Evolutionary conservation across 768 basidiomycete species (phyloP).

Genomic region (Coprinopsis strossmayeri): DNA sequence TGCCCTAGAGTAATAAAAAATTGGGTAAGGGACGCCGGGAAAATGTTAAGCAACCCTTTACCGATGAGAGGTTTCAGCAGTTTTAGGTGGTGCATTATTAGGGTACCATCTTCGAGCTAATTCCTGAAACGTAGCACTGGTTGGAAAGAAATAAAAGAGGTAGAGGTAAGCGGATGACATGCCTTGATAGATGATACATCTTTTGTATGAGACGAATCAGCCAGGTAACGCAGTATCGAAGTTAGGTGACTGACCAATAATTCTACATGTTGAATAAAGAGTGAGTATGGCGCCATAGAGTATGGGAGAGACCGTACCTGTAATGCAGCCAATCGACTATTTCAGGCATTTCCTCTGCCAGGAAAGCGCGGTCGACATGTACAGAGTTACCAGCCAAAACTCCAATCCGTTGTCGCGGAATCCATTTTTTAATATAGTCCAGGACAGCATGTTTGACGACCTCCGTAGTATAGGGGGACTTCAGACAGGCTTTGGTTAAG

Average conservation of each 20-base stretch:
- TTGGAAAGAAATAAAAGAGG: neutral
- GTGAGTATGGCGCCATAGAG: neutral
- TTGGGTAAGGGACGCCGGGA: too few species aligned
- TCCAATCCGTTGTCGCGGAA: conserved; percentile 56
- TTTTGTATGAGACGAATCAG: conserved; percentile 20
- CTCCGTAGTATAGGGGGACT: conserved; percentile 57
- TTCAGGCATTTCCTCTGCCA: conserved; percentile 74
- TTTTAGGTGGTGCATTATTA: conserved; percentile 23
- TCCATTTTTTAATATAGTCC: conserved; percentile 79
- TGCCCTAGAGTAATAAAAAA: conserved; percentile 62
- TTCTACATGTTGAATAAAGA: too few species aligned
- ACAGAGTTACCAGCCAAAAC: conserved; percentile 87
- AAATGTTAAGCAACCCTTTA: too few species aligned
- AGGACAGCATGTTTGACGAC: conserved; percentile 57
- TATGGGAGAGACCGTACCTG: conserved; percentile 48
- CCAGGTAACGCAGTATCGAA: neutral
- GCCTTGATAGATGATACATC: conserved; percentile 86
- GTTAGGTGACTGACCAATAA: too few species aligned
- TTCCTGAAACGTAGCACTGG: conserved; percentile 50
- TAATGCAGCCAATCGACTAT: conserved; percentile 78
- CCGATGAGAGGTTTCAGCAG: conserved; percentile 50
- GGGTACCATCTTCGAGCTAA: conserved; percentile 68
- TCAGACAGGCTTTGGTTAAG: conserved; percentile 71
- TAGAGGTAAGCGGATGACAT: conserved; percentile 4
- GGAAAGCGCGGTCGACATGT: conserved; percentile 71